Base-by-base conservation (phyloP, 192 early-diverging fungal genomes). In the Coemansia sp. region DNA sequence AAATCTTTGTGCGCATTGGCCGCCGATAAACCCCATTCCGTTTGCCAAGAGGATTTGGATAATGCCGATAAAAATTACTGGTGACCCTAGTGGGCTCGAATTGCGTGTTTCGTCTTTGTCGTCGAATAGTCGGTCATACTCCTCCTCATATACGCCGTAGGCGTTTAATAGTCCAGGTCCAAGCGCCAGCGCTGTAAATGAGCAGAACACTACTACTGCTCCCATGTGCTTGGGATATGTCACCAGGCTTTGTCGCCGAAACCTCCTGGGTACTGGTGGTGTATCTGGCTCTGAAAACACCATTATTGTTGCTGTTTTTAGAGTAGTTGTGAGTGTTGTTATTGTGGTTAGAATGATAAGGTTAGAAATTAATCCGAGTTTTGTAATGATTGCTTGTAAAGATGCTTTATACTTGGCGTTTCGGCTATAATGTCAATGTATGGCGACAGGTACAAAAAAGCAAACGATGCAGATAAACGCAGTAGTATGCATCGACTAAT, bases 101-200 rank as follows among this genome's bases (percentile, higher is more conserved):
- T 55, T 33, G 38, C 64, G 60, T 0, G 45, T 30, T 10, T 76
- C 79, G 50, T 82, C 79, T 25, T 82, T 82, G 59, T 45, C 62
- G 42, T 82, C 79, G 14, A 59, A 82, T 1, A 82, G 62, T 11
- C 74, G 67, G 63, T 73, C 62, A 25, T 82, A 82, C 32, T 82
- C 79, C 40, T 82, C 79, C 25, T 82, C 74, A 17, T 76, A 82
- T 7, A 82, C 71, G 2, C 79, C 79, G n/a, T 76, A 82, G 1
- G 79, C 79, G 33, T 82, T 82, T 17, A 76, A 48, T 10, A 82
- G 40, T 10, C 79, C 79, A 0, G 79, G 79, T 0, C 79, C 79
- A 11, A 82, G 67, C 14, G 74, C 60, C 16, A 82, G 50, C 20
- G 71, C 79, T 16, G 59, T 31, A 50, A 82, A 82, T 14, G 79